Evolutionary conservation across 176 grass and related monocot genomes (phyloP).

Genomic region (Bothriochloa decipiens): DNA sequence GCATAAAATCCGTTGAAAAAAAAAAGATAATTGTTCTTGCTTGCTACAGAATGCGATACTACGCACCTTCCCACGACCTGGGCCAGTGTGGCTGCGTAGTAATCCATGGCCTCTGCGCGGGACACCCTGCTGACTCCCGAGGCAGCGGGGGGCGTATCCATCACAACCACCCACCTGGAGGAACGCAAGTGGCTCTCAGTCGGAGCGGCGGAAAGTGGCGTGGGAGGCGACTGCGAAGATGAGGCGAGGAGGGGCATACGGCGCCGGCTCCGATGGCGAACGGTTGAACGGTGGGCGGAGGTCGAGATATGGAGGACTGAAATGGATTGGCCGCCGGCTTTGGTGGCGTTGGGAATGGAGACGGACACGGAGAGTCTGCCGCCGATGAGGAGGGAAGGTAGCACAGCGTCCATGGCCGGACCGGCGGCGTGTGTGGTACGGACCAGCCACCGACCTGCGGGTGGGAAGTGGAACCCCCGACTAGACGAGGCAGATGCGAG

Average conservation of each 20-base stretch:
- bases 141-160: conserved; percentile 41
- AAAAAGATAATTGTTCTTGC: not conserved
- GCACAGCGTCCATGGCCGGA: conserved; percentile 44
- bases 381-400: not conserved
- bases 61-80: conserved; percentile 65
- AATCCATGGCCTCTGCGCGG: conserved; percentile 66
- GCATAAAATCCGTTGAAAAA: not conserved
- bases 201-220: conserved; percentile 1
- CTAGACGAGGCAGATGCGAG: not conserved
- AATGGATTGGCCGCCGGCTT: not conserved
- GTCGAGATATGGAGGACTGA: not conserved
- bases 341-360: not conserved
- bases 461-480: not conserved
- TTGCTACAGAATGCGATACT: not conserved
- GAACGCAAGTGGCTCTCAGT: not conserved
- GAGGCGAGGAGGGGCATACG: conserved; percentile 30
- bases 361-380: not conserved
- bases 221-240: conserved; percentile 7
- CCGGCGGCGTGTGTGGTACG: not conserved
- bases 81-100: conserved; percentile 67
- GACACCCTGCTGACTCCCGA: conserved; percentile 37
- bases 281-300: conserved; percentile 9
- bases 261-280: not conserved
- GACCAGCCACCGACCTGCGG: no score
- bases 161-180: conserved; percentile 63